Evolutionary conservation across 2,329 filamentous ascomycete genomes (phyloP).

Genomic region (Chaetomium strumarium): DNA sequence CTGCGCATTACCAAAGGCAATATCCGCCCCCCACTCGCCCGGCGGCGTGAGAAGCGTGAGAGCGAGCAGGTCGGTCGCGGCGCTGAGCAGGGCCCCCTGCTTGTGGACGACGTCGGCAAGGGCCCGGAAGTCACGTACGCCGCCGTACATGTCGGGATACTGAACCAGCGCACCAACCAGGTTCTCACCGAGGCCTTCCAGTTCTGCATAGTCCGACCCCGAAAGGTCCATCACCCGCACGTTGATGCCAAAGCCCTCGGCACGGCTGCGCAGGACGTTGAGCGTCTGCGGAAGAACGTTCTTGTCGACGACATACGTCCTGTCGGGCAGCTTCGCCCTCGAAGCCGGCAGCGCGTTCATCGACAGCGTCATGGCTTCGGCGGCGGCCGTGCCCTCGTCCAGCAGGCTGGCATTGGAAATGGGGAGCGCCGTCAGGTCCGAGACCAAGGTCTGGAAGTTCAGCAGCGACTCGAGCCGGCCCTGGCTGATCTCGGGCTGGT

Average conservation of each 20-base stretch:
- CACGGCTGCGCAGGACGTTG: conserved; percentile 75
- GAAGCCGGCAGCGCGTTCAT: conserved; percentile 67
- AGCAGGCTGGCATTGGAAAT: conserved; percentile 88
- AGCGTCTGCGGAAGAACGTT: conserved; percentile 81
- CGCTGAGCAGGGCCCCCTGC: conserved; percentile 72
- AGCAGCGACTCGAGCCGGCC: conserved; percentile 85
- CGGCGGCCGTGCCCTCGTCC: conserved; percentile 86
- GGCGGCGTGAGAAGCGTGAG: conserved; percentile 83
- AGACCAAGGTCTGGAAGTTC: conserved; percentile 92
- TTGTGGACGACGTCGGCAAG: conserved; percentile 74
- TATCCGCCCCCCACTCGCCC: conserved; percentile 90
- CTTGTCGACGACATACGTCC: conserved; percentile 79
- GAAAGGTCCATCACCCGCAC: conserved; percentile 65
- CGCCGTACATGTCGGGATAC: conserved; percentile 85
- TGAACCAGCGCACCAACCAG: conserved; percentile 88
- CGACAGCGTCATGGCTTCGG: conserved; percentile 93
- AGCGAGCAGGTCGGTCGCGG: conserved; percentile 83
- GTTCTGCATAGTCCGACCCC: conserved; percentile 53
- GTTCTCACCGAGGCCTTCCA: conserved; percentile 72
- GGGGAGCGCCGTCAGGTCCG: conserved; percentile 77
- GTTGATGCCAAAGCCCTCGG: conserved; percentile 84
- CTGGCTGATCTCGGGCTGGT: conserved; percentile 96
- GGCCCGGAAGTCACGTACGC: conserved; percentile 65
- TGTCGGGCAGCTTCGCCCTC: conserved; percentile 67
- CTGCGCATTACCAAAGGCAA: conserved; percentile 90